Evolutionary conservation across 1,139 yeast genomes (phyloP).

Genomic region (Yamadazyma buinensis): DNA sequence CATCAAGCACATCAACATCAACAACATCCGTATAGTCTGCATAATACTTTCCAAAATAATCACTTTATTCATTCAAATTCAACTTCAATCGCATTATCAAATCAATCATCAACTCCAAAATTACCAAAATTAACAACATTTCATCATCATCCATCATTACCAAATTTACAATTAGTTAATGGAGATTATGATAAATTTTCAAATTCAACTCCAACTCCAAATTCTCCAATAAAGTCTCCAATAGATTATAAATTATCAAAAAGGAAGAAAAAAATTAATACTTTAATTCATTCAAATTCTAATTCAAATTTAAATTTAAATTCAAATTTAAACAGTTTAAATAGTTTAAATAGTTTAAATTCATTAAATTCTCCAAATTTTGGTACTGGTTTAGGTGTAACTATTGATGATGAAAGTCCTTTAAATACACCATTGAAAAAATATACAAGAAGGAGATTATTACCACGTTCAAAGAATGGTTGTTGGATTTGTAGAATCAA

Average conservation of each 20-base stretch:
- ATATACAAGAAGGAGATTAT: constrained; percentile 38
- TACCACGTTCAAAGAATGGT: constrained; percentile 43
- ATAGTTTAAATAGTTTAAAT: neutral
- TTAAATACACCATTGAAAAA: constrained; percentile 23
- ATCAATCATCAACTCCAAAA: constrained; percentile 8
- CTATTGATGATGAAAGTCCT: constrained; percentile 1
- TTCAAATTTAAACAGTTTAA: neutral
- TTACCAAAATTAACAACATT: constrained; percentile 18
- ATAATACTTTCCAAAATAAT: neutral
- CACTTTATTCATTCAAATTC: constrained; percentile 4
- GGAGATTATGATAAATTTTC: constrained; percentile 12
- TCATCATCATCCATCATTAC: constrained; percentile 13
- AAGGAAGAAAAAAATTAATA: constrained; percentile 2
- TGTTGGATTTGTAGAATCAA: constrained; percentile 52
- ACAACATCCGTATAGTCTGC: constrained; percentile 1
- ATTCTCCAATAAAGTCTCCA: constrained; percentile 12
- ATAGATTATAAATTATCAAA: constrained; percentile 3
- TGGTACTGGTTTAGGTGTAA: constrained; percentile 1
- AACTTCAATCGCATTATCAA: constrained; percentile 12
- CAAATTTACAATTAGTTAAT: constrained; percentile 5
- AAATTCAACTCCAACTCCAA: constrained; percentile 14
- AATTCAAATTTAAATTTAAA: neutral
- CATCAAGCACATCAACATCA: no score
- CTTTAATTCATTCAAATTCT: neutral
- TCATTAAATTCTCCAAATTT: neutral